These are phyloP conservation scores for Marasmius fiardii DNA, from an alignment of 1,284 basidiomycete species.

Conservation along the genomic window DNA sequence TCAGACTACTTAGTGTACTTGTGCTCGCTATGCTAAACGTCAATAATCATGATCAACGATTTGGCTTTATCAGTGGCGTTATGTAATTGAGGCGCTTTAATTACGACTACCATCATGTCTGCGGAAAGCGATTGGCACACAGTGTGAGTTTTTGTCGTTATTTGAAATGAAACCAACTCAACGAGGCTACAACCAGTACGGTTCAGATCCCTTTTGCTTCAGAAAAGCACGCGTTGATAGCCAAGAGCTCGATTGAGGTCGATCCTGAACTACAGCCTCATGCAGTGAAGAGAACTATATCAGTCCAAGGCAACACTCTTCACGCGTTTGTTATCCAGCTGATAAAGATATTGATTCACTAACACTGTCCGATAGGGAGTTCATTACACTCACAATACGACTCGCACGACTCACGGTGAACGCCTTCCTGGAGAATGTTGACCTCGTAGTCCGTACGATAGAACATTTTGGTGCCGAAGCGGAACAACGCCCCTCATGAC, in stretches of 20 bases:
- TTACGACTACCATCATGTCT: conserved; percentile 8
- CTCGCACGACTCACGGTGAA: conserved; percentile 82
- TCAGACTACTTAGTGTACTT: too few species aligned
- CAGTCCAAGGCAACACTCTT: conserved; percentile 61
- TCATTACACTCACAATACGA: conserved; percentile 75
- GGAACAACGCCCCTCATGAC: conserved; percentile 22
- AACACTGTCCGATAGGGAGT: conserved; percentile 42
- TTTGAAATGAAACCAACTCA: conserved; percentile 7
- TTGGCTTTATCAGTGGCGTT: too few species aligned
- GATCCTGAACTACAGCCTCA: conserved; percentile 80
- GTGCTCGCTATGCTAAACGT: too few species aligned
- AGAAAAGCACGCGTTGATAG: conserved; percentile 70
- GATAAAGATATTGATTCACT: conserved; percentile 4
- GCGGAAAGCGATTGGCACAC: conserved; percentile 28
- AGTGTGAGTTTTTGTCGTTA: conserved; percentile 22
- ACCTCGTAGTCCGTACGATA: conserved; percentile 81
- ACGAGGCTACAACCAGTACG: conserved; percentile 43
- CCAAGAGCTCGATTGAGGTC: conserved; percentile 79
- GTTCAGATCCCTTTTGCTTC: conserved; percentile 77
- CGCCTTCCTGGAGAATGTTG: conserved; percentile 83
- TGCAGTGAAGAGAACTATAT: conserved; percentile 69
- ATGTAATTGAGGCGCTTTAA: too few species aligned
- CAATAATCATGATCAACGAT: too few species aligned
- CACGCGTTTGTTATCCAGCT: conserved; percentile 54
- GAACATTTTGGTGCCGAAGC: conserved; percentile 71